Evolutionary conservation across 2,329 filamentous ascomycete genomes (phyloP).

Genomic region (Exophiala viscosa): DNA sequence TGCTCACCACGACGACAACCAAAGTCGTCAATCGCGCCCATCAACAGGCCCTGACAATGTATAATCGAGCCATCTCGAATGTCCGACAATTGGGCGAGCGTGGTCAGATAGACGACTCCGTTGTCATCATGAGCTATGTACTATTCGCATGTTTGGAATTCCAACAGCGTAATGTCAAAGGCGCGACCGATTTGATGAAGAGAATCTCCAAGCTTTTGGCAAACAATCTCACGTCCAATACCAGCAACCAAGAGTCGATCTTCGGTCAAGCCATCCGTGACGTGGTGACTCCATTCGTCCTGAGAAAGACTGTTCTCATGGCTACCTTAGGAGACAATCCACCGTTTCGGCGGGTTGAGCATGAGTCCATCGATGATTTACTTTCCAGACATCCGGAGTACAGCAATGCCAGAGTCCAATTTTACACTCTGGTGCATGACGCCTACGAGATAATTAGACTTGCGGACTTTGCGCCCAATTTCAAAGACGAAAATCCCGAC

Average conservation of each 20-base stretch:
- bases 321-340: constrained; percentile 13
- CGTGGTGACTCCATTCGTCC: constrained; percentile 17
- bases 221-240: constrained; percentile 4
- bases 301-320: constrained; percentile 14
- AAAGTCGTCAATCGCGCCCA: constrained; percentile 4
- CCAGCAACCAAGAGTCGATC: not conserved
- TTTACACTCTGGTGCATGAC: constrained; percentile 9
- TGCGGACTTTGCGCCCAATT: constrained; percentile 1
- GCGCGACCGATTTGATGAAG: constrained; percentile 29
- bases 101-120: constrained; percentile 6
- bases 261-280: constrained; percentile 8
- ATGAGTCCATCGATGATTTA: not conserved
- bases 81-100: constrained; percentile 9
- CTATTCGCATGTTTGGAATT: constrained; percentile 25
- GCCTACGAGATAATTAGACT: constrained; percentile 17
- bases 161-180: constrained; percentile 34
- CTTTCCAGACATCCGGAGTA: constrained; percentile 5
- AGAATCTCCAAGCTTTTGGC: constrained; percentile 5
- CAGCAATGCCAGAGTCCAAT: constrained; percentile 8
- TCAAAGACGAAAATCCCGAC: constrained; percentile 2
- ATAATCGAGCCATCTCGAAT: constrained; percentile 15
- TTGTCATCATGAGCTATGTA: constrained; percentile 23
- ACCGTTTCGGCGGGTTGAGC: not conserved
- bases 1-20: constrained; percentile 1
- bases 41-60: constrained; percentile 17